Evolutionary conservation across 2,329 filamentous ascomycete genomes (phyloP).

Genomic region (Aspergillus tamarii): DNA sequence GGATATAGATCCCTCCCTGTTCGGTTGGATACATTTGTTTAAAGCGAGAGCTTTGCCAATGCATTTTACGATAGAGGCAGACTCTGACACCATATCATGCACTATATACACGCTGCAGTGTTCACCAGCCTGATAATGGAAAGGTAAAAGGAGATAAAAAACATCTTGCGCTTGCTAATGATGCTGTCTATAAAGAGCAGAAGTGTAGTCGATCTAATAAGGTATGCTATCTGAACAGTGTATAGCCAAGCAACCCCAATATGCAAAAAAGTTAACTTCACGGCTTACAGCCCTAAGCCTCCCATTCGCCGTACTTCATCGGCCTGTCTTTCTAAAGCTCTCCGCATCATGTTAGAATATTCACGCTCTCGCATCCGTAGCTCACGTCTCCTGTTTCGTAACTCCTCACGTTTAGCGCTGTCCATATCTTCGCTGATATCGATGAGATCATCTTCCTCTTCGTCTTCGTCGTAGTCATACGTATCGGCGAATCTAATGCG

Average conservation of each 20-base stretch:
- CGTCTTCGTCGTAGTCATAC: constrained; percentile 38
- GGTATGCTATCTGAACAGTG: background rate
- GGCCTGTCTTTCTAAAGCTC: constrained; percentile 74
- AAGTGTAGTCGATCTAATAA: background rate
- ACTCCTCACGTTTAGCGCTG: constrained; percentile 31
- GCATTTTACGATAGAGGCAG: background rate
- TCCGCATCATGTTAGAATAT: constrained; percentile 73
- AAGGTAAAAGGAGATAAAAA: background rate
- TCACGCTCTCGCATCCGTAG: constrained; percentile 47
- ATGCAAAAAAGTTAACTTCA: background rate
- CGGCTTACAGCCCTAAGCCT: constrained; percentile 20
- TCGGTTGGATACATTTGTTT: background rate
- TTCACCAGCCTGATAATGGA: background rate
- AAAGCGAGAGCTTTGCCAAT: background rate
- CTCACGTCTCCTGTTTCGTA: constrained; percentile 35
- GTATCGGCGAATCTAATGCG: constrained; percentile 65
- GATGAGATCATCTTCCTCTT: constrained; percentile 41
- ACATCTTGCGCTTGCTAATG: background rate
- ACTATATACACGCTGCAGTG: background rate
- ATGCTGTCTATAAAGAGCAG: background rate
- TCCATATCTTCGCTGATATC: constrained; percentile 34
- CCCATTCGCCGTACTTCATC: constrained; percentile 77
- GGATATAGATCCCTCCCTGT: no score
- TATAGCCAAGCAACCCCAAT: background rate
- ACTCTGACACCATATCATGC: background rate